Evolutionary conservation across 2,329 filamentous ascomycete genomes (phyloP), one percentile per base, ranked within the genome.

Genomic region (Paramyrothecium sp.): DNA sequence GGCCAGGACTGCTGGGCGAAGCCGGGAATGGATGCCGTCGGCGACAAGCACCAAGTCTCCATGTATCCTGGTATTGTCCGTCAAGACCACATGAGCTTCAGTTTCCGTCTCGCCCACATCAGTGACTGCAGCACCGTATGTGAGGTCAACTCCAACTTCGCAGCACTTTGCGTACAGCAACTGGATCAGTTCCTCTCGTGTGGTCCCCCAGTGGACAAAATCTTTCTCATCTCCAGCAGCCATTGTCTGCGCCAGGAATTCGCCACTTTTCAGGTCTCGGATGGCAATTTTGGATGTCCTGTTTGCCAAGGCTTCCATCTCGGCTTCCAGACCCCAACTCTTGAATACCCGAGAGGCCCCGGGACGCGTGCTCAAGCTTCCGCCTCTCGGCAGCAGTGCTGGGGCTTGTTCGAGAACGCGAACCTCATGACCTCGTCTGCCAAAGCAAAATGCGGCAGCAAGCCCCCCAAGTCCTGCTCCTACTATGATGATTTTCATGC

Each of bases 401-500:
- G 54, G 54, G 20, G 52, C 58, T 33, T 59, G 62, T 55, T 65
- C 63, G 16, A 65, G 46, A 22, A 65, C 59, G 16, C 52, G 38
- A 5, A 65, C 60, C 2, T 55, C 19, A 48, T 65, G 61, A 4
- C 61, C 58, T 19, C 56, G 58, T 17, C 46, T 52, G 2, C 60
- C 59, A 30, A 65, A 49, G 11, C 60, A 55, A 13, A 58, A 44
- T 2, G 61, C 62, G 5, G 63, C 62, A 26, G 57, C 62, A n/a
- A 65, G 60, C 10, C 63, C 63, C 21, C 61, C 63, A 1, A 65
- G 52, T 13, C 63, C 63, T 7, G 60, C 62, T 12, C 63, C 63
- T 19, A 65, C 58, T 34, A 65, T 60, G 56, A 65, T 56, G 50
- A 63, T 50, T 26, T 60, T 56, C 63, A 65, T 64, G n/a, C n/a